Evolutionary conservation across 192 early-diverging fungal genomes (phyloP).

Genomic region (Helicostylum pulchrum): DNA sequence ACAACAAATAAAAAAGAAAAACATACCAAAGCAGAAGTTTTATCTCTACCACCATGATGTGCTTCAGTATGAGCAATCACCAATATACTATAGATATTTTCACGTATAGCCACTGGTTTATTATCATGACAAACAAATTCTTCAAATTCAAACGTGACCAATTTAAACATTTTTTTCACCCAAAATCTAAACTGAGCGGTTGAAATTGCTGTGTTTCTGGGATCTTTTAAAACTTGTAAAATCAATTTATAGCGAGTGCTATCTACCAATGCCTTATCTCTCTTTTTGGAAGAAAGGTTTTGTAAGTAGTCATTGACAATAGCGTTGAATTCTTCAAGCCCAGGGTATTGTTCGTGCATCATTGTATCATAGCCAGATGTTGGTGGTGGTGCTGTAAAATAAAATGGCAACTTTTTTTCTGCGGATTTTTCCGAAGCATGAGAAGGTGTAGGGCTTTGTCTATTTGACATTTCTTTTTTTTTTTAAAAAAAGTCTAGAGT

Average conservation of each 20-base stretch:
- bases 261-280: slow-evolving; percentile 47
- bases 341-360: slow-evolving; percentile 34
- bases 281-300: slow-evolving; percentile 46
- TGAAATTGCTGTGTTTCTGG: slow-evolving; percentile 49
- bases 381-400: not conserved
- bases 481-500: not conserved
- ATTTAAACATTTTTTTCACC: slow-evolving; percentile 53
- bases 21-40: slow-evolving; percentile 49
- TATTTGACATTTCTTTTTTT: not conserved
- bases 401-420: slow-evolving; percentile 1
- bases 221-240: slow-evolving; percentile 47
- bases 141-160: slow-evolving; percentile 22
- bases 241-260: slow-evolving; percentile 45
- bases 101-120: slow-evolving; percentile 48
- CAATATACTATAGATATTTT: slow-evolving; percentile 43
- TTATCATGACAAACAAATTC: slow-evolving; percentile 46
- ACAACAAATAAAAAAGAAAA: not conserved
- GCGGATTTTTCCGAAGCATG: not conserved
- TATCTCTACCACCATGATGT: slow-evolving; percentile 49
- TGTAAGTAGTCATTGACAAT: slow-evolving; percentile 47
- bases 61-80: slow-evolving; percentile 45
- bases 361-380: not conserved
- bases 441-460: not conserved
- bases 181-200: slow-evolving; percentile 53
- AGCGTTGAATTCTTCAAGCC: slow-evolving; percentile 38